A percentile compares a stretch with the other conserved stretches of the same genome.
phyloP scores from a whole-genome alignment of 306 rosid genomes.

The Quercus rubra region DNA sequence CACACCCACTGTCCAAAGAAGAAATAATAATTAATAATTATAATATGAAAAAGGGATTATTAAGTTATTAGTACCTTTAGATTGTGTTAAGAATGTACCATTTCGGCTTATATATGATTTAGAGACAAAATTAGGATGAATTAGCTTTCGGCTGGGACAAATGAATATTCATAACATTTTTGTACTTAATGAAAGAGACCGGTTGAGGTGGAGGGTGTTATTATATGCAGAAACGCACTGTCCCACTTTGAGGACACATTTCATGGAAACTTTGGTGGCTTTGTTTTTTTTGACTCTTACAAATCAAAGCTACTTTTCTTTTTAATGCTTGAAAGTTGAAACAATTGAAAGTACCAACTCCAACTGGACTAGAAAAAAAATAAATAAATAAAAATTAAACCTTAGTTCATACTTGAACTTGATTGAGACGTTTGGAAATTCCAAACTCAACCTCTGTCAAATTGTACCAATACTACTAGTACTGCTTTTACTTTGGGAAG shows the following conservation, averaged over 20 bases:
- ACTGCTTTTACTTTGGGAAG: conserved; percentile 15
- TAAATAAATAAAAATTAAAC: background rate
- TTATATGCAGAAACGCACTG: conserved; percentile 18
- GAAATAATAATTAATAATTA: background rate
- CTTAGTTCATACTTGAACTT: background rate
- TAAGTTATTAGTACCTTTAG: background rate
- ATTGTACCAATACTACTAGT: conserved; percentile 2
- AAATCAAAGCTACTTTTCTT: background rate
- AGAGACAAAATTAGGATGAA: conserved; percentile 10
- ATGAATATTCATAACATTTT: conserved; percentile 2
- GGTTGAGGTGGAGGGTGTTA: conserved; percentile 22
- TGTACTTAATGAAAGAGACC: conserved; percentile 19
- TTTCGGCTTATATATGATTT: background rate
- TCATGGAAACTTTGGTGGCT: conserved; percentile 6
- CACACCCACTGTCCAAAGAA: background rate
- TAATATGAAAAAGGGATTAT: background rate
- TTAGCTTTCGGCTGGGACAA: conserved; percentile 30
- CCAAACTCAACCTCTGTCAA: conserved; percentile 2
- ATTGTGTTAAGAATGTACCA: background rate
- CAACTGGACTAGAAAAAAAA: background rate
- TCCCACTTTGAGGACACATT: conserved; percentile 34
- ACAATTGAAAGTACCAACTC: background rate
- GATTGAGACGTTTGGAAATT: conserved; percentile 15
- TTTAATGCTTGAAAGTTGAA: background rate
- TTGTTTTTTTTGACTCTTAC: conserved; percentile 17